These are phyloP conservation scores for Colletotrichum sp. DNA, from an alignment of 2,329 filamentous ascomycete species.

Conservation along the genomic window DNA sequence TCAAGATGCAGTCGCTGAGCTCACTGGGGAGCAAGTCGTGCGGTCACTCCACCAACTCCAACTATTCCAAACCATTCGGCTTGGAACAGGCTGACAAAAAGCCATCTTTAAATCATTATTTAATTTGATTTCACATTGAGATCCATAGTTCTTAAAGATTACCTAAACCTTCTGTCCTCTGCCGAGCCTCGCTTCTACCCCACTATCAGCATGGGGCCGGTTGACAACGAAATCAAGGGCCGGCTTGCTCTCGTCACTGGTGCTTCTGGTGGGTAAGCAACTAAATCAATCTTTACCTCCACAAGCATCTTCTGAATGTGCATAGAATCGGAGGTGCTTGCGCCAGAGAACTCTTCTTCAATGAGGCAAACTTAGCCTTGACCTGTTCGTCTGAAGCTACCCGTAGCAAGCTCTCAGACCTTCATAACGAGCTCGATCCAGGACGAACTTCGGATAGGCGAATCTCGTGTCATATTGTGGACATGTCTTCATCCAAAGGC, in stretches of 20 bases:
- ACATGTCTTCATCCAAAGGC: conserved; percentile 58
- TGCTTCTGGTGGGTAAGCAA: conserved; percentile 60
- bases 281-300: not conserved
- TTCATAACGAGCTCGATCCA: not conserved
- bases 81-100: not conserved
- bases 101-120: too few relatives aligned
- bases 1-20: not conserved
- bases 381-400: conserved; percentile 46
- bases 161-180: not conserved
- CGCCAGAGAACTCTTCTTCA: conserved; percentile 56
- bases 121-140: too few relatives aligned
- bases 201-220: not conserved
- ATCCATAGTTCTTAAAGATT: not conserved
- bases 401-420: not conserved
- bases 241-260: conserved; percentile 64
- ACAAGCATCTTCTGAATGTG: not conserved
- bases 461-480: conserved; percentile 61
- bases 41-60: not conserved
- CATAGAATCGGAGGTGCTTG: conserved; percentile 64
- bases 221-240: conserved; percentile 52
- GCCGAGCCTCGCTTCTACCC: not conserved
- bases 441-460: not conserved
- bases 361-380: conserved; percentile 59
- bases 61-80: not conserved
- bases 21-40: not conserved